Evolutionary conservation across 805 yeast genomes (phyloP), one percentile per base, ranked within the genome.

Genomic region (Yarrowia sp.): DNA sequence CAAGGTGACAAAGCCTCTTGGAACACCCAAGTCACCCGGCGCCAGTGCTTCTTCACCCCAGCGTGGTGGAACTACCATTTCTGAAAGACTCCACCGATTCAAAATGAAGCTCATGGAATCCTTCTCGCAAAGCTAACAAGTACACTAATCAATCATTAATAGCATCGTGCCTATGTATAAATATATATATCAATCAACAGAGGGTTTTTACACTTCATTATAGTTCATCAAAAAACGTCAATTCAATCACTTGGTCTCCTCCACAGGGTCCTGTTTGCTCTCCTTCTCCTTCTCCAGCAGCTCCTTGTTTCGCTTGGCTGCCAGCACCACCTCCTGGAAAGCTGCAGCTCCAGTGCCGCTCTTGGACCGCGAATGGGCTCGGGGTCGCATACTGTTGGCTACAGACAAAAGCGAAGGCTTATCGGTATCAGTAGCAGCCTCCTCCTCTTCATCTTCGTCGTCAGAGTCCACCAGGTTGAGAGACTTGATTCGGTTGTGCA

Each of bases 401-500:
- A 46, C 55, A 15, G 66, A 61, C 10, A 46, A 20, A 15, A 52
- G 15, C 10, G 58, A 49, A 8, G 33, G 47, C 60, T 49, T 50
- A 1, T 36, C 53, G 12, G 38, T 30, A 2, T 33, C 50, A 10
- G 60, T 30, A 20, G 17, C 40, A 10, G 40, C 39, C 7, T 34
- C 66, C 68, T 82, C 86, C 69, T 81, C 87, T 72, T 85, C 90
- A 39, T 82, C 86, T 40, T 83, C 86, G 60, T 81, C 83, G 74
- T 85, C 75, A 20, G 72, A 74, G 70, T 73, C 79, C 43, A 77
- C 90, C 72, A 86, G 73, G 68, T 82, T 86, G 75, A 94, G 83
- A 72, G 88, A 87, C 74, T 85, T 82, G 76, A 94, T 87, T 76
- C 90, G 85, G 78, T 92, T 92, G 74, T 89, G 86, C 78, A 94